Percentiles rank a stretch among this genome's conserved stretches.
phyloP scores from a whole-genome alignment of 805 yeast genomes.

The Geotrichum ghanense region DNA sequence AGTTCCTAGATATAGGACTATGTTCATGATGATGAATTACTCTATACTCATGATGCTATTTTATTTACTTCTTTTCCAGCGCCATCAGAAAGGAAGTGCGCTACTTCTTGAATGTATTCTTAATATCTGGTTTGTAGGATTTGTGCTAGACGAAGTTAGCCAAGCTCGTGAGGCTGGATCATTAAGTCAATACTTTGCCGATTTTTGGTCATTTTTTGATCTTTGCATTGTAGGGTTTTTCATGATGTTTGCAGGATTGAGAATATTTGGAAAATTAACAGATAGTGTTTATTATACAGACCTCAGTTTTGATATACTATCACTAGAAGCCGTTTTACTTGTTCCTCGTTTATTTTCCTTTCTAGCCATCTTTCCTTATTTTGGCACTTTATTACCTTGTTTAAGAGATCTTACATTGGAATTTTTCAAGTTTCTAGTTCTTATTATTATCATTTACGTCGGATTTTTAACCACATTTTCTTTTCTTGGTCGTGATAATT shows the following conservation, averaged over 20 bases:
- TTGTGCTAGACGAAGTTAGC: slow-evolving; percentile 82
- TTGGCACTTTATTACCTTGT: slow-evolving; percentile 25
- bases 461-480: slow-evolving; percentile 26
- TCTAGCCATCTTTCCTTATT: slow-evolving; percentile 23
- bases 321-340: slow-evolving; percentile 22
- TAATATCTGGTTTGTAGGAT: slow-evolving; percentile 85
- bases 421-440: slow-evolving; percentile 20
- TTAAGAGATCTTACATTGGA: slow-evolving; percentile 22
- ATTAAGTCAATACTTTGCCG: slow-evolving; percentile 18
- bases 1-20: slow-evolving; percentile 23
- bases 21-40: slow-evolving; percentile 22
- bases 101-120: slow-evolving; percentile 27
- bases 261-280: slow-evolving; percentile 12
- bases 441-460: slow-evolving; percentile 20
- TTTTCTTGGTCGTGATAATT: slow-evolving; percentile 21
- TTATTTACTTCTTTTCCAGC: slow-evolving; percentile 16
- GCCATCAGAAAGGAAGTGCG: slow-evolving; percentile 9
- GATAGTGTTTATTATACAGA: slow-evolving; percentile 9
- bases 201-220: slow-evolving; percentile 23
- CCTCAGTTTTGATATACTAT: slow-evolving; percentile 21
- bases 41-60: slow-evolving; percentile 19
- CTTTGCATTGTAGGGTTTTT: slow-evolving; percentile 16
- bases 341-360: slow-evolving; percentile 24
- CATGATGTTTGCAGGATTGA: slow-evolving; percentile 12
- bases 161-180: slow-evolving; percentile 24